These are phyloP conservation scores for Venturia effusa DNA, from an alignment of 2,329 filamentous ascomycete species.

Conservation along the genomic window DNA sequence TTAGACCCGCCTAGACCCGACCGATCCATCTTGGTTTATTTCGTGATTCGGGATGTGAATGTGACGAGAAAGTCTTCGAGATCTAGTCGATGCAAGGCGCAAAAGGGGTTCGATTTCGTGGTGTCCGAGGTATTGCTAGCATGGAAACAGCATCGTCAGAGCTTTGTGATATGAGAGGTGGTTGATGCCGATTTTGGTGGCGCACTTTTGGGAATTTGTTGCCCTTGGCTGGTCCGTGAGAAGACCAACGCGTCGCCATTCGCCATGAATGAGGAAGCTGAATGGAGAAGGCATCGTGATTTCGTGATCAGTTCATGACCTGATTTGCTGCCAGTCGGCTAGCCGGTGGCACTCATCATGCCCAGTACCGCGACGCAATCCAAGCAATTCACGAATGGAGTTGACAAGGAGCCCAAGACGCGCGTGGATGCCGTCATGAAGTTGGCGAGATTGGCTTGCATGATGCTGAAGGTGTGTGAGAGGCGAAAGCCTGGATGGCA, in stretches of 20 bases:
- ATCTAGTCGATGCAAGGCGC: neutral
- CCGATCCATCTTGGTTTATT: too few species aligned
- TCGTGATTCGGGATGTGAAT: too few species aligned
- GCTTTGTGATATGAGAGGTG: neutral
- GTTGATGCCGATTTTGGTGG: neutral
- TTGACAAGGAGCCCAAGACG: neutral
- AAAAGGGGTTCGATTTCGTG: neutral
- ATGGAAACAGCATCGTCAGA: neutral
- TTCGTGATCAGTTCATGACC: neutral
- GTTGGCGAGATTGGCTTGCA: neutral
- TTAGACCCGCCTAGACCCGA: too few species aligned
- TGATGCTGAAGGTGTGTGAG: neutral
- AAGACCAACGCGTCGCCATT: neutral
- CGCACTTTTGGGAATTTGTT: neutral
- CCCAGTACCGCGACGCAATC: neutral
- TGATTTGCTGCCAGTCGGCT: neutral
- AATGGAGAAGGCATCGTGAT: neutral
- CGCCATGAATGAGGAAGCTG: neutral
- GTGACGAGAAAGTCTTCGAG: neutral
- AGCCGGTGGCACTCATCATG: neutral
- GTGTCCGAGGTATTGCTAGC: neutral
- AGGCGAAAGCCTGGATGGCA: neutral
- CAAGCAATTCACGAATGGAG: neutral
- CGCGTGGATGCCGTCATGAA: neutral
- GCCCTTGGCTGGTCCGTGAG: neutral